Conservation (phyloP, 2,329 filamentous ascomycete species). For the Diplodia corticola region DNA sequence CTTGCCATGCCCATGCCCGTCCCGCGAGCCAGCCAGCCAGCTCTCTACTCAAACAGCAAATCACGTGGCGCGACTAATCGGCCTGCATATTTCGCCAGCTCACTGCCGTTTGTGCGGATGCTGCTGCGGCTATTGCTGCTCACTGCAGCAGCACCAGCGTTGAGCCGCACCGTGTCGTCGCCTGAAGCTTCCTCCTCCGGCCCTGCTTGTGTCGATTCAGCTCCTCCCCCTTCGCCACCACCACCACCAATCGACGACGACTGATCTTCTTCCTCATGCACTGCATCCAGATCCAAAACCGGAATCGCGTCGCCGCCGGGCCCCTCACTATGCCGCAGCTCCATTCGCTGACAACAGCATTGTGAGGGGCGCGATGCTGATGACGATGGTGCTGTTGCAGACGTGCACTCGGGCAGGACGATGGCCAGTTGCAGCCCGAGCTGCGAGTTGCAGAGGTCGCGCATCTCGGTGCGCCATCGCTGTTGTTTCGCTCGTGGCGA, state of each 20-base stretch:
- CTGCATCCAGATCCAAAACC: conserved; percentile 3
- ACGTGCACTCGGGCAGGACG: not conserved
- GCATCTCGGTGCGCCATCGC: not conserved
- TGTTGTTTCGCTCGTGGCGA: not conserved
- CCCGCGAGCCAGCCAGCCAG: not conserved
- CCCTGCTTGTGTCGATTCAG: not conserved
- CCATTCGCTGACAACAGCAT: not conserved
- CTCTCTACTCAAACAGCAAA: not conserved
- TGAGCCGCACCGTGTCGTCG: not conserved
- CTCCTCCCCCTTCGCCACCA: not conserved
- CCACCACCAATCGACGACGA: not conserved
- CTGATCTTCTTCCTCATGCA: not conserved
- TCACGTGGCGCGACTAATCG: not conserved
- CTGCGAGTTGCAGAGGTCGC: conserved; percentile 1
- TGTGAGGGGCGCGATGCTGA: not conserved
- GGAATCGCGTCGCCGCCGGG: not conserved
- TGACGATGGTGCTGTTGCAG: not conserved
- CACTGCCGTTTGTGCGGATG: not conserved
- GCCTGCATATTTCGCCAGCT: not conserved
- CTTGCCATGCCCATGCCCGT: no score
- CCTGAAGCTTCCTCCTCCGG: not conserved
- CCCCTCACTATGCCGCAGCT: not conserved
- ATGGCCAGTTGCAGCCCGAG: conserved; percentile 6
- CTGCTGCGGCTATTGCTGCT: not conserved
- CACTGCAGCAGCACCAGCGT: not conserved